Evolutionary conservation across 1,139 yeast genomes (phyloP).

Genomic region (Pichia sp.): DNA sequence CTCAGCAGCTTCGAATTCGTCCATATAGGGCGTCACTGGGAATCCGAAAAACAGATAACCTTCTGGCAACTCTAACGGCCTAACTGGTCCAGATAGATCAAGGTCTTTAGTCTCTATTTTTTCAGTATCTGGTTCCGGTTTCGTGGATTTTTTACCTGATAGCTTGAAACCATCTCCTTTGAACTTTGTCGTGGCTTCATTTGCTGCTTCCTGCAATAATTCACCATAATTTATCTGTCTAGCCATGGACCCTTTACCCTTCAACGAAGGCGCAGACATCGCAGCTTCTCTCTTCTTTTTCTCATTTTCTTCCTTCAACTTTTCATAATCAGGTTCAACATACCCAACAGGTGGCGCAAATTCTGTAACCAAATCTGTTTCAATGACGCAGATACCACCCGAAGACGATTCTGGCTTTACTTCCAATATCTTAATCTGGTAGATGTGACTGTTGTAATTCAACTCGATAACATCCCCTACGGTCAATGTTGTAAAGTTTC

Average conservation of each 20-base stretch:
- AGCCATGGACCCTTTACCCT: conserved; percentile 68
- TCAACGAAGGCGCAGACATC: conserved; percentile 28
- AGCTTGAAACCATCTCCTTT: conserved; percentile 67
- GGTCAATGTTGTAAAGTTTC: conserved; percentile 86
- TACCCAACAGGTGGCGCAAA: conserved; percentile 99
- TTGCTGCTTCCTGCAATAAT: conserved; percentile 43
- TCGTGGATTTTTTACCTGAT: conserved; percentile 51
- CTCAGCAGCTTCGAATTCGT: conserved; percentile 40
- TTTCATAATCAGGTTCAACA: conserved; percentile 53
- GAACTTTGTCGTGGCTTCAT: conserved; percentile 34
- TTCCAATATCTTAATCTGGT: conserved; percentile 80
- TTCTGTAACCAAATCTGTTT: conserved; percentile 94
- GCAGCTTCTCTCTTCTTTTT: conserved; percentile 27
- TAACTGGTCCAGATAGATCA: conserved; percentile 58
- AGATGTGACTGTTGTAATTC: conserved; percentile 73
- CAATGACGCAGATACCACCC: conserved; percentile 84
- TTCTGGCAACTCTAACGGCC: conserved; percentile 67
- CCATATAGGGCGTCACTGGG: conserved; percentile 72
- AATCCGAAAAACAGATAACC: conserved; percentile 93
- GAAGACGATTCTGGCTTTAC: conserved; percentile 66
- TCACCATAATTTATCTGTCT: conserved; percentile 65
- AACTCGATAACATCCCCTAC: conserved; percentile 83
- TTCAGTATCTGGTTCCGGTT: conserved; percentile 13
- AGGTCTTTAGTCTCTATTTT: conserved; percentile 37
- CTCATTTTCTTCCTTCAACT: conserved; percentile 27